Evolutionary conservation across 306 rosid species (phyloP).

Genomic region (Glycine tomentella): DNA sequence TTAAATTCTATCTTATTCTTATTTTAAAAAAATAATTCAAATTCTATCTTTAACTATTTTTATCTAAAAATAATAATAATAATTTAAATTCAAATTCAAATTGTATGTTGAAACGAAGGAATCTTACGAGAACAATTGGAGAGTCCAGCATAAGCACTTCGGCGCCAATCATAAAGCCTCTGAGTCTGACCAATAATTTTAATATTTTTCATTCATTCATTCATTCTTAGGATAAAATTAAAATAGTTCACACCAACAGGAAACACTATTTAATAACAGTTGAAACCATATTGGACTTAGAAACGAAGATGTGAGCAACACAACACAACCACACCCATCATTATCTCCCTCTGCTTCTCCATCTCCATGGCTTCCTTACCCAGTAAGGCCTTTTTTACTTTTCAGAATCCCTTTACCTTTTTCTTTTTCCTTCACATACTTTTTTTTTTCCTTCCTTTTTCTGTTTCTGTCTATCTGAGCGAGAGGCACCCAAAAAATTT

Average conservation of each 20-base stretch:
- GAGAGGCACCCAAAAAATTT: neutral
- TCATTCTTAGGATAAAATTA: neutral
- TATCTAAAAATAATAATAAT: too few species aligned
- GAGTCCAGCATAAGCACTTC: neutral
- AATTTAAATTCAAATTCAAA: too few species aligned
- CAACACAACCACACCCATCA: neutral
- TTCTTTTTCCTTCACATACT: neutral
- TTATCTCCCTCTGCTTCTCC: neutral
- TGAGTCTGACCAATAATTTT: neutral
- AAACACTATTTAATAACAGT: neutral
- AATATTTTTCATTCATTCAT: neutral
- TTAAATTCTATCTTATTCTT: too few species aligned
- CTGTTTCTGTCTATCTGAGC: neutral
- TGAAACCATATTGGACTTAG: neutral
- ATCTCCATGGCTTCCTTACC: conserved; percentile 36
- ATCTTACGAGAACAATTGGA: neutral
- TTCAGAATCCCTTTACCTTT: neutral
- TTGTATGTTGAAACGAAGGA: too few species aligned
- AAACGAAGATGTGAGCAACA: neutral
- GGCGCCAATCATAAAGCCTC: neutral
- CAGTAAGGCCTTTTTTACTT: conserved; percentile 3
- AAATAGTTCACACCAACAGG: neutral
- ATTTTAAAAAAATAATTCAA: too few species aligned
- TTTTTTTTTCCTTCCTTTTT: neutral
- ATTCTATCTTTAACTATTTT: too few species aligned